Base-by-base conservation (phyloP, 1,284 basidiomycete species). In the Naganishia liquefaciens region DNA sequence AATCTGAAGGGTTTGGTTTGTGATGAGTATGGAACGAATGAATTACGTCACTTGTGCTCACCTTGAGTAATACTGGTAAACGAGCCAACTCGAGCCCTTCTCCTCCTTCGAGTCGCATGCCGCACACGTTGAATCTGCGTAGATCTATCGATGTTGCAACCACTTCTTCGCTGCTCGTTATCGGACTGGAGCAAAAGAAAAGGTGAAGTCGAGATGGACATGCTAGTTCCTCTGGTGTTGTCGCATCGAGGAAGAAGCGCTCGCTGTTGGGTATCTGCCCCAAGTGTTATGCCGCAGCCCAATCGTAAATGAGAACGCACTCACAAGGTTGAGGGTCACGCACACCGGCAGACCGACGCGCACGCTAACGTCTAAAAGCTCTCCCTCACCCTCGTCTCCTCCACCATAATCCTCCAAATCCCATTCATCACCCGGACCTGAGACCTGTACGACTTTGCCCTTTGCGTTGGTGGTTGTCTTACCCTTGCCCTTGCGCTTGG, bases 391-490 rank as follows among this genome's bases (percentile, higher is more conserved):
- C n/a, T 70, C 70, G 3, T 63, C 68, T 15, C 51, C 57, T 28
- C 55, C 62, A 5, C 60, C 66, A 66, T 44, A 60, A 57, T 68
- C 63, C 25, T 75, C 76, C 62, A 79, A 55, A 68, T 79, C 78
- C 78, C 78, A 79, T 58, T 79, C 77, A 51, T 79, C 78, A 2
- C 69, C 74, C 3, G 75, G 75, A n/a, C 70, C 67, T 0, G 69
- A 70, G 0, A 72, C 57, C 21, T 69, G 67, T 28, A 64, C 68
- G 1, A 68, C 70, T 55, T 70, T 73, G 0, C 72, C 74, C 52
- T 74, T 75, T 11, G 68, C 71, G 46, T 67, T 70, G 10, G 54
- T 67, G 17, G 53, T 51, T 10, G 60, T 54, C 55, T 62, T 67
- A 7, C 54, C 62, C 33, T 52, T 52, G n/a, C 44, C 61, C 30